Percentiles rank a stretch among this genome's conserved stretches.
Conservation (phyloP, 2,329 filamentous ascomycete genomes). For the Calonectria montana region DNA sequence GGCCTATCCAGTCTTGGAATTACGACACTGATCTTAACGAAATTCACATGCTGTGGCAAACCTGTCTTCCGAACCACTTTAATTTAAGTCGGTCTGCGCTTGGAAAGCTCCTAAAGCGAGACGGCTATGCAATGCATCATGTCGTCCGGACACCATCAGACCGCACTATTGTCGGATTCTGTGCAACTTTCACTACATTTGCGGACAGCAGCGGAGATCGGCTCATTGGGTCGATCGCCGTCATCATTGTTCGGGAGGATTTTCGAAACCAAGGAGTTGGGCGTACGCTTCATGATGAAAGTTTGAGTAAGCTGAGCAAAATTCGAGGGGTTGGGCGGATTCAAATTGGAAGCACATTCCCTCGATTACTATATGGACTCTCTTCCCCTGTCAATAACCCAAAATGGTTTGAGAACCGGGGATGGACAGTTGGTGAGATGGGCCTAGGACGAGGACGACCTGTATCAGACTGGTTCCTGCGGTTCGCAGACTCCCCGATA, state of each 20-base stretch:
- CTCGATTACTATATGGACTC: conserved; percentile 66
- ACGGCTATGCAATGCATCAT: conserved; percentile 69
- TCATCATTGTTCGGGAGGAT: conserved; percentile 62
- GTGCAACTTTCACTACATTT: conserved; percentile 70
- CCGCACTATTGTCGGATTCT: conserved; percentile 63
- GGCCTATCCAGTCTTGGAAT: conserved; percentile 57
- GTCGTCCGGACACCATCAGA: conserved; percentile 61
- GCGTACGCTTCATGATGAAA: conserved; percentile 63
- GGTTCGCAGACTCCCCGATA: conserved; percentile 61
- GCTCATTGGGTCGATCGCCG: conserved; percentile 66
- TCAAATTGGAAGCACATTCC: conserved; percentile 69
- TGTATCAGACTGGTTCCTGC: conserved; percentile 65
- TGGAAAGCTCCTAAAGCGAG: conserved; percentile 60
- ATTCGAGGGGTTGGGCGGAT: conserved; percentile 64
- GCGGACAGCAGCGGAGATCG: conserved; percentile 63
- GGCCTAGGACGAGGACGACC: conserved; percentile 60
- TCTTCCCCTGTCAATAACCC: conserved; percentile 55
- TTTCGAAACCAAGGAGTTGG: conserved; percentile 64
- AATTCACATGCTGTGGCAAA: conserved; percentile 61
- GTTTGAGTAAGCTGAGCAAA: conserved; percentile 59
- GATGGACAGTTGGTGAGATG: conserved; percentile 61
- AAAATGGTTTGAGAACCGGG: conserved; percentile 65
- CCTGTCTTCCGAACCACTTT: conserved; percentile 56
- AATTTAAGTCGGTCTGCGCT: conserved; percentile 56
- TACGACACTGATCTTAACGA: conserved; percentile 52